These are phyloP conservation scores for Boletus tylopilopsis DNA, from an alignment of 768 basidiomycete species.

Conservation along the genomic window DNA sequence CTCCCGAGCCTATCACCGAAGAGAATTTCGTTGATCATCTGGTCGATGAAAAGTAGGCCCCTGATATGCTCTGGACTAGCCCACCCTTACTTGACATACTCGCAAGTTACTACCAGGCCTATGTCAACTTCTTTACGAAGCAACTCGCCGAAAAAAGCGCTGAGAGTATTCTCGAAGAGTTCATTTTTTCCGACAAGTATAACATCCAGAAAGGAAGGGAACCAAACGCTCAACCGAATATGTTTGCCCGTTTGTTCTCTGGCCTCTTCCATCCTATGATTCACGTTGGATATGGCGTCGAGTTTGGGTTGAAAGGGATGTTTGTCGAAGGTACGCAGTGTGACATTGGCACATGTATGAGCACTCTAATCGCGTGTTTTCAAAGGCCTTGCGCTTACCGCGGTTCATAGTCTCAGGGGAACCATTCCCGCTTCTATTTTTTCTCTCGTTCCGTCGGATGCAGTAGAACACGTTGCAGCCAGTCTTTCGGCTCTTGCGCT, in stretches of 20 bases:
- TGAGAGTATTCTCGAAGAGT: constrained; percentile 18
- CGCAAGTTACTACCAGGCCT: constrained; percentile 25
- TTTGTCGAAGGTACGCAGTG: constrained; percentile 50
- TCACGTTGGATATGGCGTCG: constrained; percentile 56
- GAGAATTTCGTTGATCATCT: constrained; percentile 24
- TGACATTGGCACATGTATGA: neutral
- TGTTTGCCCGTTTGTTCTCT: constrained; percentile 48
- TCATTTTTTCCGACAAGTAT: constrained; percentile 30
- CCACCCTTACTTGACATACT: neutral
- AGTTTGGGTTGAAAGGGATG: constrained; percentile 61
- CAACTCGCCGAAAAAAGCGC: constrained; percentile 17
- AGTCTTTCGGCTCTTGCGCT: constrained; percentile 9
- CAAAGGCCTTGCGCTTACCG: constrained; percentile 26
- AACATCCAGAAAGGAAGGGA: constrained; percentile 19
- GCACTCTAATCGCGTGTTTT: neutral
- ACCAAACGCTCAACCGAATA: constrained; percentile 36
- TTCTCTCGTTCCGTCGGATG: neutral
- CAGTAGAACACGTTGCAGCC: constrained; percentile 1
- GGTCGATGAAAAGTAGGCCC: constrained; percentile 23
- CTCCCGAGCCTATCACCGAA: constrained; percentile 24
- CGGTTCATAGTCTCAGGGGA: constrained; percentile 37
- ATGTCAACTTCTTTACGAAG: constrained; percentile 25
- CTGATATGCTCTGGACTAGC: neutral
- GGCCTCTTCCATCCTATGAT: constrained; percentile 62
- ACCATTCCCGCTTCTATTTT: constrained; percentile 9